Conservation (phyloP, 225 moss, liverwort and hornwort species). For the Thuidium tamariscinum region DNA sequence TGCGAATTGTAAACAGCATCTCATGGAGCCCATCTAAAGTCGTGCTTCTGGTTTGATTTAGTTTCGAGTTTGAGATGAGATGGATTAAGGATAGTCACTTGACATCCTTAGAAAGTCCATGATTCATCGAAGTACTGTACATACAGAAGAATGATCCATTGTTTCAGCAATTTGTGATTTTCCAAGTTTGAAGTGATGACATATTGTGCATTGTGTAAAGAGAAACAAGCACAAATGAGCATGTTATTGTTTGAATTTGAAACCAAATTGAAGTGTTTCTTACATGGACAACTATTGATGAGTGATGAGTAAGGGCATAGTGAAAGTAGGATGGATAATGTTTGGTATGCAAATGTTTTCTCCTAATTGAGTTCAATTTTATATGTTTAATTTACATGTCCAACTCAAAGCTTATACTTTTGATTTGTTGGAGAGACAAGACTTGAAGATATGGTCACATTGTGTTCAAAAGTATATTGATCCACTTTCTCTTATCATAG, state of each 20-base stretch:
- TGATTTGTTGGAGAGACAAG: neutral
- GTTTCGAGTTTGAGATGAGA: neutral
- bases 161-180: too few species aligned
- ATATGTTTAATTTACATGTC: neutral
- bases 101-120: neutral
- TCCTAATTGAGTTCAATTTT: neutral
- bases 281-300: neutral
- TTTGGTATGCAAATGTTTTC: neutral
- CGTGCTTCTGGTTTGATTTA: neutral
- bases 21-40: neutral
- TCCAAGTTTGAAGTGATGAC: too few species aligned
- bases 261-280: too few species aligned
- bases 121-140: neutral
- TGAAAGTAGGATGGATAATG: neutral
- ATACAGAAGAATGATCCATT: neutral
- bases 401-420: neutral
- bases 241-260: too few species aligned
- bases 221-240: too few species aligned
- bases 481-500: neutral
- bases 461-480: neutral
- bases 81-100: neutral
- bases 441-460: neutral
- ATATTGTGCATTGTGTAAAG: too few species aligned
- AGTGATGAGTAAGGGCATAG: too few species aligned
- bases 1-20: neutral